A percentile compares a stretch with the other conserved stretches of the same genome.
Evolutionary conservation across 129 eudicot species (phyloP).

Genomic region (Helianthus annuus): HanXRQr2.0-SUNRISE NC_035443.2:113159629-113160128

Average conservation of each 20-base stretch:
- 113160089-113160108: too few species aligned
- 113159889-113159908: background rate
- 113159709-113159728: conserved; percentile 78
- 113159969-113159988: too few species aligned
- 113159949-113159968: background rate
- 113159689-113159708: conserved; percentile 74
- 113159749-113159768: conserved; percentile 22
- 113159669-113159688: conserved; percentile 99
- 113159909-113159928: conserved; percentile 2
- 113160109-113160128: background rate
- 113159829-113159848: background rate
- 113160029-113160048: too few species aligned
- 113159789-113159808: conserved; percentile 1
- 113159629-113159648: conserved; percentile 12
- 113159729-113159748: conserved; percentile 19
- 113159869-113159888: background rate
- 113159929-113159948: background rate
- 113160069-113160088: too few species aligned
- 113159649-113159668: conserved; percentile 39
- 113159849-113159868: conserved; percentile 8
- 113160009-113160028: too few species aligned
- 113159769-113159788: conserved; percentile 24
- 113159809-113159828: background rate
- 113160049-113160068: too few species aligned
- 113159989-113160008: too few species aligned